phyloP scores from a whole-genome alignment of 495 filamentous ascomycete genomes.

The Extremus antarcticus region DNA sequence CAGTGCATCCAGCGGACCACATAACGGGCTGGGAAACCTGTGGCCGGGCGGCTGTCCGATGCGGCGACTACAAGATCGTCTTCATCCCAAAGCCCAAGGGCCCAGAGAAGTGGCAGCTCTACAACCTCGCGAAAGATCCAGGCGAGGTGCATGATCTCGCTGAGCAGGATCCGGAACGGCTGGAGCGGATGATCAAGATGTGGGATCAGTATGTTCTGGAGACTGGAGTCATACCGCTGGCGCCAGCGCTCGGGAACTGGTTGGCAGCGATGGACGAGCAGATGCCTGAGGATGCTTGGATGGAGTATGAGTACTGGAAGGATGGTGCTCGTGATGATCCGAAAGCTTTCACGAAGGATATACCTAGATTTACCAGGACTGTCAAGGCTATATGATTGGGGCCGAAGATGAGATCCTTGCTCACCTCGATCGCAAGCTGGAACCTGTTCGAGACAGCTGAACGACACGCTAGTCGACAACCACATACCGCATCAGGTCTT shows the following conservation, averaged over 20 bases:
- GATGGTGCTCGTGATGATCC: constrained; percentile 47
- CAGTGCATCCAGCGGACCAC: constrained; percentile 38
- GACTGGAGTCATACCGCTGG: constrained; percentile 42
- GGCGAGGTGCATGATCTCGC: constrained; percentile 27
- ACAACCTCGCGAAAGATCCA: constrained; percentile 26
- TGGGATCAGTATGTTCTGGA: constrained; percentile 53
- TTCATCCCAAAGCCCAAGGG: constrained; percentile 28
- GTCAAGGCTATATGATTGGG: constrained; percentile 33
- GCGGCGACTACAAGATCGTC: constrained; percentile 29
- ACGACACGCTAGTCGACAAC: too few relatives aligned
- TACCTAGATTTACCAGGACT: constrained; percentile 41
- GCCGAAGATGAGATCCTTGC: too few relatives aligned
- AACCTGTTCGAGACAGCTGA: too few relatives aligned
- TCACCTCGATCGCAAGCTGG: too few relatives aligned
- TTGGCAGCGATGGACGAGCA: constrained; percentile 52
- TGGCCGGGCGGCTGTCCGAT: constrained; percentile 26
- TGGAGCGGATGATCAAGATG: constrained; percentile 33
- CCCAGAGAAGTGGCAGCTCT: constrained; percentile 29
- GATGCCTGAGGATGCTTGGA: constrained; percentile 58
- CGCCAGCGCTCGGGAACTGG: constrained; percentile 34
- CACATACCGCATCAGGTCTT: too few relatives aligned
- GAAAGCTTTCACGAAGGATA: constrained; percentile 42
- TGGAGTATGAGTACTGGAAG: constrained; percentile 59
- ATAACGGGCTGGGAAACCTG: constrained; percentile 32
- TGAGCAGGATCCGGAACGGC: constrained; percentile 22